Evolutionary conservation across 1,284 basidiomycete genomes (phyloP).

Genomic region (Microbotryomycetes sp.): DNA sequence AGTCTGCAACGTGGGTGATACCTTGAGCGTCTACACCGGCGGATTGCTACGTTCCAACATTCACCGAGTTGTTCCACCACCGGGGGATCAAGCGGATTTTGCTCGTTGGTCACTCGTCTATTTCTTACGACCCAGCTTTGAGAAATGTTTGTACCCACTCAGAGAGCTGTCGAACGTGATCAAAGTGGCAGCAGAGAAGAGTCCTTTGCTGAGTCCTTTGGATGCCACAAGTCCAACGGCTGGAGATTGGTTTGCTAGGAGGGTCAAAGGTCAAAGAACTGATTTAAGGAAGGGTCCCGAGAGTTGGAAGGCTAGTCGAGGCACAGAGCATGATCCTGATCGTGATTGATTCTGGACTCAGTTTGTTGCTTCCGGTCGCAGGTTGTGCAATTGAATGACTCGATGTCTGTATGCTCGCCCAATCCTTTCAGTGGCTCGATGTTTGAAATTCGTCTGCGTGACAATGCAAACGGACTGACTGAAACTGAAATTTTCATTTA

Average conservation of each 20-base stretch:
- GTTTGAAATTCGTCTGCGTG: no score
- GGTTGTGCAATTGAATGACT: no score
- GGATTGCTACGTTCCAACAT: constrained; percentile 49
- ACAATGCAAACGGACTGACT: no score
- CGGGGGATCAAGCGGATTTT: constrained; percentile 7
- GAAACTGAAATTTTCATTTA: no score
- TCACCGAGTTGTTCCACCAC: constrained; percentile 47
- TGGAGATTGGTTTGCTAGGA: constrained; percentile 8
- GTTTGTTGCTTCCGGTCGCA: no score
- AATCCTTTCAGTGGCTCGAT: no score
- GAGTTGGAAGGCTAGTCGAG: constrained; percentile 12
- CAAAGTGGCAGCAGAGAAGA: constrained; percentile 2
- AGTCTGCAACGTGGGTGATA: constrained; percentile 29
- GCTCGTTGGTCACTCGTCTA: constrained; percentile 11
- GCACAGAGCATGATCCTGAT: constrained; percentile 29
- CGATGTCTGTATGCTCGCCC: no score
- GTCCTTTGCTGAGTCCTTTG: constrained; percentile 7
- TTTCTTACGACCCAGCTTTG: constrained; percentile 10
- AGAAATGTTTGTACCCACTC: constrained; percentile 8
- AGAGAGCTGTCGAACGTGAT: constrained; percentile 2
- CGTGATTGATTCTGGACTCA: background rate
- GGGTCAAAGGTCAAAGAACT: constrained; percentile 7
- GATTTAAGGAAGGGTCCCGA: constrained; percentile 8
- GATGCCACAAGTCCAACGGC: background rate
- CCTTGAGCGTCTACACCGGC: constrained; percentile 39